Evolutionary conservation across 768 basidiomycete species (phyloP).

Genomic region (Naematelia aurantialba): DNA sequence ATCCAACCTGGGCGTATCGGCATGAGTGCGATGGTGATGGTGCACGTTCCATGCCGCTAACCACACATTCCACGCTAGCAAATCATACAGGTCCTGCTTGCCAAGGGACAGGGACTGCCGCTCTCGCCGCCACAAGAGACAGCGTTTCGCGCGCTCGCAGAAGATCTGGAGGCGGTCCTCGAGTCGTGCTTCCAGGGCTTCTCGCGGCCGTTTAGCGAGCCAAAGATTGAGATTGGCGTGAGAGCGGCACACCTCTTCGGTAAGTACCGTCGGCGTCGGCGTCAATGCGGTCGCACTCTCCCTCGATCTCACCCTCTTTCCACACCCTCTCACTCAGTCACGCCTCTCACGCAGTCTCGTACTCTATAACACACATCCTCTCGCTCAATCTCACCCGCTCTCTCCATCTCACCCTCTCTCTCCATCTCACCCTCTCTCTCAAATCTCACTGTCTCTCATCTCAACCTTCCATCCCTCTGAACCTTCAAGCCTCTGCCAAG

Average conservation of each 20-base stretch:
- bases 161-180: constrained; percentile 22
- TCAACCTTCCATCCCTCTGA: background rate
- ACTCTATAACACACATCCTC: no score
- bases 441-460: background rate
- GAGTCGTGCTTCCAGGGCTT: constrained; percentile 14
- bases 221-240: constrained; percentile 28
- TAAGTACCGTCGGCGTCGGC: constrained; percentile 21
- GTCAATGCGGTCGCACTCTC: no score
- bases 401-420: background rate
- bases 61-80: no score
- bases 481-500: no score
- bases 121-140: constrained; percentile 1
- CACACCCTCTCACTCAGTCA: background rate
- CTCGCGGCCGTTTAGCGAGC: constrained; percentile 17
- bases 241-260: constrained; percentile 30
- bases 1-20: background rate
- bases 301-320: no score
- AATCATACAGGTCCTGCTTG: constrained; percentile 20
- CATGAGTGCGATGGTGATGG: no score
- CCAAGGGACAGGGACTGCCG: constrained; percentile 9
- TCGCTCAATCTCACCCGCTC: no score
- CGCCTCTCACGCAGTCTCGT: background rate
- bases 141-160: constrained; percentile 17
- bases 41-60: no score
- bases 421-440: background rate